A percentile compares a stretch with the other conserved stretches of the same genome.
Conservation (phyloP, 495 filamentous ascomycete species). For the Tetracladium setigerum region DNA sequence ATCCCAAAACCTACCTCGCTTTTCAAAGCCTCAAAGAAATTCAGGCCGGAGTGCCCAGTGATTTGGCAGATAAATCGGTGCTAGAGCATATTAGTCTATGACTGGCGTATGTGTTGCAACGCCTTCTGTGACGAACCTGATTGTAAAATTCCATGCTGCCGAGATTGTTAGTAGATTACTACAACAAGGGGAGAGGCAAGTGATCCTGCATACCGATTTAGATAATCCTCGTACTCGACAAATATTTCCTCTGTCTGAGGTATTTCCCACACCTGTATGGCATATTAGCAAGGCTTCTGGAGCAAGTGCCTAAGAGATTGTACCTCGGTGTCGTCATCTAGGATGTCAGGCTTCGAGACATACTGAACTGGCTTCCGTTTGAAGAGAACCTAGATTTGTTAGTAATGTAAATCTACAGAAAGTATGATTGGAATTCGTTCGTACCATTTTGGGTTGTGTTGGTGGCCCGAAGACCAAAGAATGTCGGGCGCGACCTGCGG, state of each 20-base stretch:
- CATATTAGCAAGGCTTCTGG: constrained; percentile 12
- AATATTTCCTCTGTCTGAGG: constrained; percentile 87
- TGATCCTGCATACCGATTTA: constrained; percentile 55
- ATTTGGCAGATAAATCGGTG: constrained; percentile 91
- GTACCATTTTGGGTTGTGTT: constrained; percentile 27
- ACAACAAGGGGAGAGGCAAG: not conserved
- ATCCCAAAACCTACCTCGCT: constrained; percentile 66
- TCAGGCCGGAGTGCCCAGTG: constrained; percentile 85
- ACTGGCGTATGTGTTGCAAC: not conserved
- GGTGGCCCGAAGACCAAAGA: constrained; percentile 3
- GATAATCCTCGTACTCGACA: constrained; percentile 78
- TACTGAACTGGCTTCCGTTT: constrained; percentile 94
- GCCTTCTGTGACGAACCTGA: constrained; percentile 46
- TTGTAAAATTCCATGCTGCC: constrained; percentile 86
- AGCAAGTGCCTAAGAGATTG: constrained; percentile 14
- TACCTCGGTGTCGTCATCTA: constrained; percentile 78
- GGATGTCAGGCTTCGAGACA: constrained; percentile 59
- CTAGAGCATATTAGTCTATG: constrained; percentile 31
- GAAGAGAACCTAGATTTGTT: constrained; percentile 66
- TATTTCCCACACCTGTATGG: constrained; percentile 79
- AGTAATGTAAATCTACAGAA: constrained; percentile 5
- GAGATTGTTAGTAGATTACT: constrained; percentile 19
- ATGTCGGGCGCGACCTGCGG: constrained; percentile 10
- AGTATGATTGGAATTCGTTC: constrained; percentile 7
- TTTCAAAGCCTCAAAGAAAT: constrained; percentile 87